Percentiles rank a stretch among this genome's conserved stretches.
Conservation (phyloP, 805 yeast genomes). For the Pichia ethanolica region DNA sequence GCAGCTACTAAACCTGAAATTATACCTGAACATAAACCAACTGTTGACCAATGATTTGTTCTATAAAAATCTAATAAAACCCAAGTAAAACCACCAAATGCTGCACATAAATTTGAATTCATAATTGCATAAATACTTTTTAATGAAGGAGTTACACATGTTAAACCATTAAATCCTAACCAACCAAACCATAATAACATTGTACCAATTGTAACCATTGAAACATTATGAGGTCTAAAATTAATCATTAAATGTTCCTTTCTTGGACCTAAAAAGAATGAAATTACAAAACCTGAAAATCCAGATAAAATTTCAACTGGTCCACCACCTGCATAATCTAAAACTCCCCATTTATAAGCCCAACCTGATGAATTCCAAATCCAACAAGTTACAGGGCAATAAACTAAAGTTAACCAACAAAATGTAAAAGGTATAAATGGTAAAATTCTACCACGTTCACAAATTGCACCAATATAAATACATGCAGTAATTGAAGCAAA, state of each 20-base stretch:
- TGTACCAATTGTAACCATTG: slow-evolving; percentile 86
- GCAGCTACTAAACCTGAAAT: slow-evolving; percentile 96
- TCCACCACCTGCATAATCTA: slow-evolving; percentile 98
- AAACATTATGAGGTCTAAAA: slow-evolving; percentile 91
- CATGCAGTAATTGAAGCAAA: slow-evolving; percentile 88
- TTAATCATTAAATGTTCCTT: slow-evolving; percentile 70
- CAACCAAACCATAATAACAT: slow-evolving; percentile 87
- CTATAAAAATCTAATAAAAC: slow-evolving; percentile 80
- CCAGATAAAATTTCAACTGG: slow-evolving; percentile 93
- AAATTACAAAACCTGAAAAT: slow-evolving; percentile 79
- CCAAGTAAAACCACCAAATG: slow-evolving; percentile 90
- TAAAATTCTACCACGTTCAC: slow-evolving; percentile 85
- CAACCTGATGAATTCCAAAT: slow-evolving; percentile 91
- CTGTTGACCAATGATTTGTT: slow-evolving; percentile 88
- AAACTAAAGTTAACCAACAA: slow-evolving; percentile 84
- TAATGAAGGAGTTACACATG: slow-evolving; percentile 74
- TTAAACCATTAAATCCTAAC: slow-evolving; percentile 92
- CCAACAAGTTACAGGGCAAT: slow-evolving; percentile 95
- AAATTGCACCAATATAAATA: slow-evolving; percentile 85
- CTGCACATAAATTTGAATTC: slow-evolving; percentile 87
- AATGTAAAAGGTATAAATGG: slow-evolving; percentile 81
- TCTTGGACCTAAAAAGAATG: slow-evolving; percentile 75
- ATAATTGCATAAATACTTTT: slow-evolving; percentile 84
- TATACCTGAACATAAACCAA: slow-evolving; percentile 90
- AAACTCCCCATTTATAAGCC: slow-evolving; percentile 87